A percentile compares a stretch with the other conserved stretches of the same genome.
Conservation (phyloP, 768 basidiomycete genomes). For the Panus rudis region DNA sequence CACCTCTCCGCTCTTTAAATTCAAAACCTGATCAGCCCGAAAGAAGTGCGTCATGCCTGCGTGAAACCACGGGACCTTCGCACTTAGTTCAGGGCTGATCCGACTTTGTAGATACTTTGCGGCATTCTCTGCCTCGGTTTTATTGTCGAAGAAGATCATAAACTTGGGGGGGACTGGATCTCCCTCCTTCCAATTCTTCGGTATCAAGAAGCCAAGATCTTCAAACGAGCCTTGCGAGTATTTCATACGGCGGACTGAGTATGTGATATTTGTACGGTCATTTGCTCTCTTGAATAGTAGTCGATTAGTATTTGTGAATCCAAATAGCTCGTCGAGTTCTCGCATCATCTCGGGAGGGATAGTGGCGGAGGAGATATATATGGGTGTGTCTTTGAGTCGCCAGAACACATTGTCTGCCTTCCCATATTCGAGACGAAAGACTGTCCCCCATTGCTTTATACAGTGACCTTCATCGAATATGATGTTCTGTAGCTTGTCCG, state of each 20-base stretch:
- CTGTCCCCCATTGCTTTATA: slow-evolving; percentile 15
- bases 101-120: slow-evolving; percentile 4
- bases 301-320: background rate
- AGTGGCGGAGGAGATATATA: background rate
- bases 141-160: slow-evolving; percentile 20
- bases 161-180: slow-evolving; percentile 10
- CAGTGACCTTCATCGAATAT: slow-evolving; percentile 36
- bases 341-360: background rate
- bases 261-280: slow-evolving; percentile 1
- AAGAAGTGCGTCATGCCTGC: slow-evolving; percentile 17
- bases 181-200: background rate
- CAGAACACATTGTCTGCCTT: background rate
- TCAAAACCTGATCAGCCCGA: background rate
- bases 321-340: background rate
- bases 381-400: background rate
- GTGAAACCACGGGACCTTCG: slow-evolving; percentile 21
- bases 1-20: slow-evolving; percentile 1
- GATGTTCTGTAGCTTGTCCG: slow-evolving; percentile 18
- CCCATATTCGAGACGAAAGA: background rate
- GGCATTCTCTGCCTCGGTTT: slow-evolving; percentile 10
- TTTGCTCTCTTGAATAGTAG: slow-evolving; percentile 1
- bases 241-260: background rate
- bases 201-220: slow-evolving; percentile 12
- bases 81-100: slow-evolving; percentile 1
- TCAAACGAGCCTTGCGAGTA: background rate